Evolutionary conservation across 371 early-diverging fungal species (phyloP), one percentile per base, ranked within the genome.

Genomic region (Mucor mucedo): DNA sequence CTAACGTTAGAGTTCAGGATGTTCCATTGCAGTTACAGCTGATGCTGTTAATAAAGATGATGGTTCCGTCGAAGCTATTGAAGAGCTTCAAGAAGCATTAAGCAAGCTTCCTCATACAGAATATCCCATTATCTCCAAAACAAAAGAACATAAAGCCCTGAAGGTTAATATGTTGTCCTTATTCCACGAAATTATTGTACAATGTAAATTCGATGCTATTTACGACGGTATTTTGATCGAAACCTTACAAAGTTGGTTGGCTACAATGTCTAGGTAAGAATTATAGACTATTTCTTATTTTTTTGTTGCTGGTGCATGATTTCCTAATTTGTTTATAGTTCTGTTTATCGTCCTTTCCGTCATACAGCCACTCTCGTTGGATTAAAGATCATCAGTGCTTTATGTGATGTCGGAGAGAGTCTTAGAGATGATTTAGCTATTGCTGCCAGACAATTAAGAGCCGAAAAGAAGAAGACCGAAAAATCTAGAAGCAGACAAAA

Each of bases 331-430:
- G 40, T 33, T 8, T 53, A 21, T 47, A 86, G 89, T 49, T 91
- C 93, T 1, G 60, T 85, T 0, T 93, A 91, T 71, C 87, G 96
- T 16, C 93, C 96, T 10, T 93, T 98, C 74, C 87, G 98, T 10
- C 96, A 97, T 66, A 93, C 93, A 2, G 87, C 96, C 4, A 91
- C 96, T 0, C 68, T 87, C 3, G 75, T 88, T 3, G 84, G 89
- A 9, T 84, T 95, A 29, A 76, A 78, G 11, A 58, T 92, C 10
- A 79, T 86, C 4, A 60, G 52, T 16, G 78, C 84, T 14, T 77
- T 95, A 32, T 89, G 89, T 50, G 80, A 82, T 10, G 66, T 87
- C 38, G 86, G 89, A 2, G 82, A 89, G 16, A 82, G 75, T 32
- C 69, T 83, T 0, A 71, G 80, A 45, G 76, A 71, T 4, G 90